Evolutionary conservation across 805 yeast genomes (phyloP).

Genomic region (Priceomyces castillae): DNA sequence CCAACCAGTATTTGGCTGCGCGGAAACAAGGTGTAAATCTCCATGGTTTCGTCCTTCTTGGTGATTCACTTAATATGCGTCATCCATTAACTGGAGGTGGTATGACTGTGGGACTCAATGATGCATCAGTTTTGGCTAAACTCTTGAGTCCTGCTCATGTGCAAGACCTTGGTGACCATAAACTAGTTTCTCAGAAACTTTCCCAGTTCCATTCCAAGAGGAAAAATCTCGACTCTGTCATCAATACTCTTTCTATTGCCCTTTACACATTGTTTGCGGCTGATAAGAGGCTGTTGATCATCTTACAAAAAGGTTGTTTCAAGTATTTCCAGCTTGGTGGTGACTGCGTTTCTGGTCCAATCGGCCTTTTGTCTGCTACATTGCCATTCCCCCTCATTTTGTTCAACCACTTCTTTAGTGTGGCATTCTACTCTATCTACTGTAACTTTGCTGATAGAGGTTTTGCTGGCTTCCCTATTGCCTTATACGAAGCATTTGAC

Average conservation of each 20-base stretch:
- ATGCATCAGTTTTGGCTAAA: constrained; percentile 66
- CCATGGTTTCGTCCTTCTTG: constrained; percentile 76
- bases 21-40: constrained; percentile 49
- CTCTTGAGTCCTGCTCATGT: constrained; percentile 55
- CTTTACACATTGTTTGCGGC: constrained; percentile 90
- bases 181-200: constrained; percentile 53
- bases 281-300: constrained; percentile 57
- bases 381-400: constrained; percentile 70
- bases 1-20: constrained; percentile 88
- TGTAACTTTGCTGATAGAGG: constrained; percentile 69
- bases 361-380: constrained; percentile 79
- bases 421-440: constrained; percentile 80
- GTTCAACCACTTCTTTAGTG: constrained; percentile 84
- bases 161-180: constrained; percentile 57
- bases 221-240: constrained; percentile 75
- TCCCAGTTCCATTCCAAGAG: constrained; percentile 72
- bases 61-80: constrained; percentile 95
- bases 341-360: constrained; percentile 71
- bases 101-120: constrained; percentile 95
- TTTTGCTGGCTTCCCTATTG: constrained; percentile 61
- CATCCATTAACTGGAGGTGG: constrained; percentile 99
- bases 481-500: constrained; percentile 65
- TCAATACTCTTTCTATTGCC: constrained; percentile 89
- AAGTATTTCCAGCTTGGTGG: constrained; percentile 84
- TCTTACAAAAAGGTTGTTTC: constrained; percentile 87